phyloP scores from a whole-genome alignment of 1,139 yeast species.

The Casaregolazyma suthepensis region DNA sequence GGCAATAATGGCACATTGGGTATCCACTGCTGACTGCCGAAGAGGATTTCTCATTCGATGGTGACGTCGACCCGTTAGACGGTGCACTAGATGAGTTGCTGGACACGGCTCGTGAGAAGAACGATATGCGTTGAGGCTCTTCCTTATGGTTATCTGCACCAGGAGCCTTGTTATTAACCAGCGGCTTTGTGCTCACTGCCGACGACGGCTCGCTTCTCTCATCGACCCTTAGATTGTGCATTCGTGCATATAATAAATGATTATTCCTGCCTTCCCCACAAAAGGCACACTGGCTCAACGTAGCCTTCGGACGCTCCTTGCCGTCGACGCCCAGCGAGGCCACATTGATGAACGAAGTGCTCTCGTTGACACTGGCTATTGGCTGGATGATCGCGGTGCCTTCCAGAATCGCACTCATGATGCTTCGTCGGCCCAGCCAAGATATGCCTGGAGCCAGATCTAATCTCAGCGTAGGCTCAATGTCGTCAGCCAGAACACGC shows the following conservation, averaged over 20 bases:
- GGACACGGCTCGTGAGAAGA: conserved; percentile 1
- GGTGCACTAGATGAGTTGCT: not conserved
- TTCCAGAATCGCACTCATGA: conserved; percentile 65
- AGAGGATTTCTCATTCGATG: conserved; percentile 5
- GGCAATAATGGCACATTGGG: conserved; percentile 81
- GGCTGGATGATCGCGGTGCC: conserved; percentile 86
- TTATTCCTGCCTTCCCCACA: conserved; percentile 75
- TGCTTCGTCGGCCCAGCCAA: conserved; percentile 52
- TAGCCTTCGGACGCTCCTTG: conserved; percentile 61
- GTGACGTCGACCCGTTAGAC: conserved; percentile 4
- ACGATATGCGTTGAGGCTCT: not conserved
- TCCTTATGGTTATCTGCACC: not conserved
- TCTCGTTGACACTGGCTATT: conserved; percentile 75
- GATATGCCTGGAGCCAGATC: conserved; percentile 58
- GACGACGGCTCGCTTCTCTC: not conserved
- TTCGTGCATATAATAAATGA: conserved; percentile 67
- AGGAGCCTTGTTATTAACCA: not conserved
- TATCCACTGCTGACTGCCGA: conserved; percentile 33
- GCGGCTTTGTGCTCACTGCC: not conserved
- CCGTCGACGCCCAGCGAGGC: not conserved
- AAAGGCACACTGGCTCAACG: conserved; percentile 65
- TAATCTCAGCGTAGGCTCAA: conserved; percentile 62
- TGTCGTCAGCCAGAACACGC: conserved; percentile 64
- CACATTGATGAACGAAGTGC: not conserved
- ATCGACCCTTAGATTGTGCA: conserved; percentile 52